Evolutionary conservation across 306 rosid genomes (phyloP).

Genomic region (Dalbergia oliveri): DNA sequence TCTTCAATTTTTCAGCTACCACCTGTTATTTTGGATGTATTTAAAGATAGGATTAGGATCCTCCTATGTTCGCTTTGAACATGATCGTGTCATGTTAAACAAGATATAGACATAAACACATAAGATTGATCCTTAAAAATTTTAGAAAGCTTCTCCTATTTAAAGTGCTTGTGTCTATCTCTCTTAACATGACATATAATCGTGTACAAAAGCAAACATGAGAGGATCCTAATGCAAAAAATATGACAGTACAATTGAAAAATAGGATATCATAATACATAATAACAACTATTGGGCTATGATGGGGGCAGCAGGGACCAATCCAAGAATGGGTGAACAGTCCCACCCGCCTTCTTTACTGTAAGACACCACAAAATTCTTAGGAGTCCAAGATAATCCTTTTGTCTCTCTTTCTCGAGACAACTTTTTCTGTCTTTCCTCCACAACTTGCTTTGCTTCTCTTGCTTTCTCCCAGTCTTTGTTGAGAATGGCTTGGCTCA

Average conservation of each 20-base stretch:
- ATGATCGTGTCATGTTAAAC: too few relatives aligned
- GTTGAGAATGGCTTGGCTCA: constrained; percentile 65
- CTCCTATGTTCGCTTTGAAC: too few relatives aligned
- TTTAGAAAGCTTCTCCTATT: too few relatives aligned
- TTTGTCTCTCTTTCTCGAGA: constrained; percentile 58
- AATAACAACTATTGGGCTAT: not conserved
- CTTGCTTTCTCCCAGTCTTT: constrained; percentile 75
- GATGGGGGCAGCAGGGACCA: constrained; percentile 72
- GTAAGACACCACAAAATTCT: constrained; percentile 62
- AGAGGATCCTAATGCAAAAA: too few relatives aligned
- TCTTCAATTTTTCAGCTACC: not conserved
- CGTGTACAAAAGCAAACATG: too few relatives aligned
- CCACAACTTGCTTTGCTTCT: constrained; percentile 66
- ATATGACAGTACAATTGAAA: not conserved
- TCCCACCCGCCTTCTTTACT: constrained; percentile 69
- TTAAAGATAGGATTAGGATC: not conserved
- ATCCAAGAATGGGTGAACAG: constrained; percentile 65
- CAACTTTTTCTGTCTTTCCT: constrained; percentile 70
- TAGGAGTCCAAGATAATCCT: constrained; percentile 66
- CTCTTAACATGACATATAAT: too few relatives aligned
- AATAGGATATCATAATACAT: not conserved
- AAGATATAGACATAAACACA: too few relatives aligned
- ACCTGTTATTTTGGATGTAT: not conserved
- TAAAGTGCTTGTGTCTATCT: too few relatives aligned
- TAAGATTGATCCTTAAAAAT: too few relatives aligned